Conservation (phyloP, 352 stramenopile species). For the Globisporangium mamillatum region DNA sequence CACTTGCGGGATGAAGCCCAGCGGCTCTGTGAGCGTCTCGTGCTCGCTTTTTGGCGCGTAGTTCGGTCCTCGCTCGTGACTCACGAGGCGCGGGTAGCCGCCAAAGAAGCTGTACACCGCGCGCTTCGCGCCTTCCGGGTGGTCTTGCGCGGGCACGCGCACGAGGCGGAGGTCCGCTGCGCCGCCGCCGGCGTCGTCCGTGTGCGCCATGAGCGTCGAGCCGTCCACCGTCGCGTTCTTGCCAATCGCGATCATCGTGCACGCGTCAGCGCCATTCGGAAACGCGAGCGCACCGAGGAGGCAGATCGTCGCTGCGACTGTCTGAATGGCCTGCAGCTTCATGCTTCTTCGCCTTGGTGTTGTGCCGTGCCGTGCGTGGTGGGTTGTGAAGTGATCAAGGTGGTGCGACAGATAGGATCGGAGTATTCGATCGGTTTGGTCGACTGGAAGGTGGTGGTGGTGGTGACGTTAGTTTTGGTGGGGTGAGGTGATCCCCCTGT, state of each 20-base stretch:
- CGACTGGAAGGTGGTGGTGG: neutral
- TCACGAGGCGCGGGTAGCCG: conserved; percentile 74
- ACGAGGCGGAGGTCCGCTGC: conserved; percentile 90
- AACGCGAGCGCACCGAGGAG: neutral
- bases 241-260: conserved; percentile 88
- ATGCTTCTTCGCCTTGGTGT: neutral
- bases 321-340: neutral
- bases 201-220: conserved; percentile 89
- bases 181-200: conserved; percentile 68
- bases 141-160: conserved; percentile 84
- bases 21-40: conserved; percentile 40
- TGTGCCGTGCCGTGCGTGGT: neutral
- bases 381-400: neutral
- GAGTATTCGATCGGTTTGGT: neutral
- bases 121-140: conserved; percentile 33
- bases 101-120: conserved; percentile 70
- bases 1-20: conserved; percentile 90
- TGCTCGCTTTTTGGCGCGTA: conserved; percentile 43
- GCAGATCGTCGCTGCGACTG: neutral
- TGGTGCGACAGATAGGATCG: too few relatives aligned
- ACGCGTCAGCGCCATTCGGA: conserved; percentile 29
- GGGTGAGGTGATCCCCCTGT: neutral
- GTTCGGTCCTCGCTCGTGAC: conserved; percentile 57
- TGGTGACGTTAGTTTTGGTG: neutral
- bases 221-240: conserved; percentile 72